Evolutionary conservation across 2,329 filamentous ascomycete species (phyloP), one percentile per base, ranked within the genome.

Genomic region (Neonectria punicea): DNA sequence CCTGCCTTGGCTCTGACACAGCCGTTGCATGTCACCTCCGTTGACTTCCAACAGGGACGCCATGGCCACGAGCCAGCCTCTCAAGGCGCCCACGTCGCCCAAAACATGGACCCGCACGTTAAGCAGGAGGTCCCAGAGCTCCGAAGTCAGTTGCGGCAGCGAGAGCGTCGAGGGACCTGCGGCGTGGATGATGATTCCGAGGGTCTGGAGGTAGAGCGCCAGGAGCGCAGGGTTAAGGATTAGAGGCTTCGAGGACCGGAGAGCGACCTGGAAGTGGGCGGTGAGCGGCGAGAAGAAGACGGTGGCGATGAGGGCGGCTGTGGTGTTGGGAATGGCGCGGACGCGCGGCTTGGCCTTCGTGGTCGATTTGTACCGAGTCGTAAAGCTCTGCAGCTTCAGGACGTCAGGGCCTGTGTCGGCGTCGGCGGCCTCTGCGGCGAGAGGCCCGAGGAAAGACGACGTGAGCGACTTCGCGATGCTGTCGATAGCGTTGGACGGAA

Each of bases 321-420:
- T 89, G 9, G 90, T 90, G 75, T 97, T 97, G 11, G 91, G 87
- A 14, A 91, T 90, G 4, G 89, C 82, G 59, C 86, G 86, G 32
- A 84, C 69, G 16, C 82, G 81, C 1, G 81, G 81, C 61, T 75
- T 80, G 18, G 73, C 53, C 63, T 78, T 77, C 1, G 72, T 64
- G 58, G 68, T 77, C 41, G 75, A 73, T 65, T 75, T 84, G 71
- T 79, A 79, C 2, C 75, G 78, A 0, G 92, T 93, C 11, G 91
- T 95, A 79, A 98, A 97, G 2, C 91, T 97, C 30, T 93, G 90
- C 22, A 98, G 87, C 81, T 98, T 98, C 50, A 99, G 87, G 6
- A 91, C 87, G 70, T 94, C 89, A 0, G 96, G 94, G 0, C 95
- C 94, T 0, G 91, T 91, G 7, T 89, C 84, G 22, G 90, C 85